These are phyloP conservation scores for Colletotrichum nymphaeae DNA, from an alignment of 2,329 filamentous ascomycete species.

Conservation along the genomic window DNA sequence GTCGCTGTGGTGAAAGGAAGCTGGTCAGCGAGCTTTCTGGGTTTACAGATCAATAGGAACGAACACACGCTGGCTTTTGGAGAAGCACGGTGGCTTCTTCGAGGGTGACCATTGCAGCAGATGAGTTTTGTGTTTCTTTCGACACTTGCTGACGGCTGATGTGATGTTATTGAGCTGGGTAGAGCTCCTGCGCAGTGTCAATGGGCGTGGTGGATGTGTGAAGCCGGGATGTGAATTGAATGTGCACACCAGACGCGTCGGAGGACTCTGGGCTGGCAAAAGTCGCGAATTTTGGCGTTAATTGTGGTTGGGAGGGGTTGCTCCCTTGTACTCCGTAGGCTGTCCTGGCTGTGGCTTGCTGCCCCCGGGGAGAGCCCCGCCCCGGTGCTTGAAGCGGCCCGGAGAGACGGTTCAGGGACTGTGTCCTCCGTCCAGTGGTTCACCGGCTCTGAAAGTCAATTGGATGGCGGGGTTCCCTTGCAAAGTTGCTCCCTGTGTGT, in stretches of 20 bases:
- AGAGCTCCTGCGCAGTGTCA: slow-evolving; percentile 17
- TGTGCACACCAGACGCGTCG: slow-evolving; percentile 32
- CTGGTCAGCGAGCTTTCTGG: not conserved
- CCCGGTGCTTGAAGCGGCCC: slow-evolving; percentile 10
- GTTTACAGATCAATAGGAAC: not conserved
- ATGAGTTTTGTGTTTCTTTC: slow-evolving; percentile 2
- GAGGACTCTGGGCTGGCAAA: not conserved
- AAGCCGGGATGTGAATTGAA: slow-evolving; percentile 25
- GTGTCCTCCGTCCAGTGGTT: not conserved
- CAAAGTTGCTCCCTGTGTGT: not conserved
- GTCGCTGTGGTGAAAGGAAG: not conserved
- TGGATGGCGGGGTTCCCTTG: slow-evolving; percentile 16
- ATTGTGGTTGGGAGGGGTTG: slow-evolving; percentile 33
- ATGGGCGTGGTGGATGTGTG: not conserved
- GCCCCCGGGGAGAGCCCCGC: not conserved
- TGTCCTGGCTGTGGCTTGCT: slow-evolving; percentile 11
- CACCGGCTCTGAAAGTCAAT: not conserved
- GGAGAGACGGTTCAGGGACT: slow-evolving; percentile 14
- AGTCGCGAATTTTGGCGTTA: slow-evolving; percentile 50
- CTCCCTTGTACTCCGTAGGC: not conserved
- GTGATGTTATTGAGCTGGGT: not conserved
- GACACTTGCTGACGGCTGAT: not conserved
- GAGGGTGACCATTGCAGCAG: slow-evolving; percentile 53
- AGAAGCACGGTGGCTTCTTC: slow-evolving; percentile 58
- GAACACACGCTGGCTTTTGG: slow-evolving; percentile 60